These are phyloP conservation scores for Salinomyces thailandicus DNA, from an alignment of 2,329 filamentous ascomycete species.

Conservation along the genomic window DNA sequence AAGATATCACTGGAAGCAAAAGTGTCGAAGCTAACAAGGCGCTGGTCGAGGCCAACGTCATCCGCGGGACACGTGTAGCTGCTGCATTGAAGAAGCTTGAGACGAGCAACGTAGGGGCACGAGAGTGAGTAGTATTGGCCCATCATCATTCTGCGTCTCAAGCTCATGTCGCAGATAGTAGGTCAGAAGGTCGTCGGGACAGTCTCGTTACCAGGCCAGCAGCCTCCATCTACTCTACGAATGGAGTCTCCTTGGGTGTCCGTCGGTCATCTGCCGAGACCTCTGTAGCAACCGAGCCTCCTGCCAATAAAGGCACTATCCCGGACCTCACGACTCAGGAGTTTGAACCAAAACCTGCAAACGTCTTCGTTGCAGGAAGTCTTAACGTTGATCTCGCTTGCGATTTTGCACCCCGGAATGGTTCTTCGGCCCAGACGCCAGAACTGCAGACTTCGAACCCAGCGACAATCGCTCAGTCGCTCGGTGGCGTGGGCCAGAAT, in stretches of 20 bases:
- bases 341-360: slow-evolving; percentile 27
- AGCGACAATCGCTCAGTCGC: slow-evolving; percentile 64
- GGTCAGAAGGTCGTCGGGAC: background rate
- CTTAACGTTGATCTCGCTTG: slow-evolving; percentile 81
- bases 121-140: too few relatives aligned
- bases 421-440: slow-evolving; percentile 33
- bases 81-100: slow-evolving; percentile 50
- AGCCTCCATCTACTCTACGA: slow-evolving; percentile 8
- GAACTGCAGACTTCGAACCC: slow-evolving; percentile 75
- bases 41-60: slow-evolving; percentile 56
- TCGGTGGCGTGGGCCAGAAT: slow-evolving; percentile 88
- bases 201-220: slow-evolving; percentile 8
- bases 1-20: slow-evolving; percentile 61
- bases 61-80: slow-evolving; percentile 54
- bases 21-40: slow-evolving; percentile 66
- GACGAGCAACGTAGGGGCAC: too few relatives aligned
- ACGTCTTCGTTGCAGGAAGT: slow-evolving; percentile 83
- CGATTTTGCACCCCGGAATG: slow-evolving; percentile 51
- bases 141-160: too few relatives aligned
- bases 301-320: background rate
- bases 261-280: background rate
- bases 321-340: background rate
- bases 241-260: slow-evolving; percentile 18
- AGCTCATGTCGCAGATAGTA: slow-evolving; percentile 9
- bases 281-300: background rate